Evolutionary conservation across 257 asterid genomes (phyloP).

Genomic region (Solanum dulcamara): DNA sequence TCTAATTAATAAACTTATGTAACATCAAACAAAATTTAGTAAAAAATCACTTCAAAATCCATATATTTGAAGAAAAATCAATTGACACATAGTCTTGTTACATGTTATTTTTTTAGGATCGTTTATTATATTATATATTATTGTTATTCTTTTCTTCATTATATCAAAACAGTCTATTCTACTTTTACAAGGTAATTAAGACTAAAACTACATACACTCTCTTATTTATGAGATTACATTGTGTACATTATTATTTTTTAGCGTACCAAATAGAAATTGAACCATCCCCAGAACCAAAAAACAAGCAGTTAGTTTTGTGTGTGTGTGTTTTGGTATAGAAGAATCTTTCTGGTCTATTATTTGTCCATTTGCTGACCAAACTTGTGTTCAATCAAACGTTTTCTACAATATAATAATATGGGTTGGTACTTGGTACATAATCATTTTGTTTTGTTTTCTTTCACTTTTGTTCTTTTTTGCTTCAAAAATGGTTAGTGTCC

Average conservation of each 20-base stretch:
- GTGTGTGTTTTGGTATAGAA: not conserved
- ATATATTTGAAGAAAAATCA: not conserved
- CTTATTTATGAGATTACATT: not conserved
- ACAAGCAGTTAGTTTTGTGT: not conserved
- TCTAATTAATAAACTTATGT: not conserved
- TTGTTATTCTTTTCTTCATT: too few species aligned
- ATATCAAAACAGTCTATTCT: too few species aligned
- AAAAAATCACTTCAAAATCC: not conserved
- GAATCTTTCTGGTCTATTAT: not conserved
- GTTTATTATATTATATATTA: not conserved
- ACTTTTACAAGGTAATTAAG: too few species aligned
- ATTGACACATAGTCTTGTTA: not conserved
- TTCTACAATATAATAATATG: not conserved
- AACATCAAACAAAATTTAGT: not conserved
- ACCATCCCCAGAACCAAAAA: not conserved
- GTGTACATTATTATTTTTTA: not conserved
- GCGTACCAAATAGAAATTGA: not conserved
- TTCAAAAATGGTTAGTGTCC: not conserved
- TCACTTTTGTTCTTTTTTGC: not conserved
- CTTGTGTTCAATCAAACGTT: not conserved
- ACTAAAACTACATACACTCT: too few species aligned
- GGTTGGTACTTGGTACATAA: not conserved
- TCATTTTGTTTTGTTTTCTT: not conserved
- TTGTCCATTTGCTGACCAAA: not conserved
- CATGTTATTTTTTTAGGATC: fast-evolving